phyloP scores from a whole-genome alignment of 345 rosid species.

The Camelina neglecta region DNA sequence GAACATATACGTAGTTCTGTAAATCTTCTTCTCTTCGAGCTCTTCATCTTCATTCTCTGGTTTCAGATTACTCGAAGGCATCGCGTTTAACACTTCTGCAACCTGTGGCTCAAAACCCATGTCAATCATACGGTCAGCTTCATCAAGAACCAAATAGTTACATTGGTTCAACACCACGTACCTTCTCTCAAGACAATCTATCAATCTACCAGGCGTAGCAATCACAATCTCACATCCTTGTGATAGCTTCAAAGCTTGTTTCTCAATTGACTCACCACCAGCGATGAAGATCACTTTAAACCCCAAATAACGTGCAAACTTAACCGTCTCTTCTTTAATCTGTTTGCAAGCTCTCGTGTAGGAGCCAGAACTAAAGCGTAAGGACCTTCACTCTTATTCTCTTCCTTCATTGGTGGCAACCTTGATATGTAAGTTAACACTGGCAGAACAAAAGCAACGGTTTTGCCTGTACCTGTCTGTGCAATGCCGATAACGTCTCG shows the following conservation, averaged over 20 bases:
- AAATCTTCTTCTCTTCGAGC: constrained; percentile 86
- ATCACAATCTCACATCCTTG: constrained; percentile 96
- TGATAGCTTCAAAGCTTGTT: constrained; percentile 81
- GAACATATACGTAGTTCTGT: constrained; percentile 92
- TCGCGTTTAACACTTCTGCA: constrained; percentile 77
- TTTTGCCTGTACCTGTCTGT: constrained; percentile 91
- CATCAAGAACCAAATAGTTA: constrained; percentile 93
- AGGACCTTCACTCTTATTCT: constrained; percentile 85
- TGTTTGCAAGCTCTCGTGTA: constrained; percentile 88
- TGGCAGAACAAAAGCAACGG: constrained; percentile 91
- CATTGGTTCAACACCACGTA: constrained; percentile 90
- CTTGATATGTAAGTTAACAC: constrained; percentile 89
- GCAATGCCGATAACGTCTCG: constrained; percentile 92
- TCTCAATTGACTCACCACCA: constrained; percentile 92
- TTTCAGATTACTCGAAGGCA: constrained; percentile 88
- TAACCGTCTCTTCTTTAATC: constrained; percentile 86
- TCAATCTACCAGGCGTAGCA: constrained; percentile 85
- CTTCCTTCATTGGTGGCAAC: constrained; percentile 75
- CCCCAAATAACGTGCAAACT: constrained; percentile 72
- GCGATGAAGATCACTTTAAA: constrained; percentile 81
- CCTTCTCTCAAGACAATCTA: constrained; percentile 87
- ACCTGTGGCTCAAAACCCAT: constrained; percentile 97
- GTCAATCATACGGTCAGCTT: constrained; percentile 96
- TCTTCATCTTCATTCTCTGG: constrained; percentile 96
- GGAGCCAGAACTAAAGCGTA: constrained; percentile 91